Conservation (phyloP, 345 rosid genomes). For the Eucalyptus camaldulensis region DNA sequence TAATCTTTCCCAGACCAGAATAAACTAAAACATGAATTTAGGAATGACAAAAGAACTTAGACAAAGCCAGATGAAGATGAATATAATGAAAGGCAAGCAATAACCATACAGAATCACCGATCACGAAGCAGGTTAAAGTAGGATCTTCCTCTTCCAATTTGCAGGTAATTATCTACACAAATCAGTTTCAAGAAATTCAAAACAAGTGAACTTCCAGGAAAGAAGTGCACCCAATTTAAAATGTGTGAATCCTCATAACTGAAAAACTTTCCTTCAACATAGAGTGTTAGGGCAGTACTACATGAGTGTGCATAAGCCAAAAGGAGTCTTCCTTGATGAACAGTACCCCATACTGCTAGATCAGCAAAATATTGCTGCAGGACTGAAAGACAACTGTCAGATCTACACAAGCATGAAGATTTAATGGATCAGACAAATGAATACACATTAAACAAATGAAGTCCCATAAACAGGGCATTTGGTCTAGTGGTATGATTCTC, state of each 20-base stretch:
- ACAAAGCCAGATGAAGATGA: neutral
- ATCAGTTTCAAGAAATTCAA: neutral
- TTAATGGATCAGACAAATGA: neutral
- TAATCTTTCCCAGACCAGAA: neutral
- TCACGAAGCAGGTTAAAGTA: neutral
- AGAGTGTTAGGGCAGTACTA: neutral
- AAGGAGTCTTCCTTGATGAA: neutral
- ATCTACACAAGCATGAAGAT: neutral
- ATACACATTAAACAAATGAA: neutral
- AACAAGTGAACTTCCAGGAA: neutral
- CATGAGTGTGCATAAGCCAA: neutral
- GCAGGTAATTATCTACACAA: neutral
- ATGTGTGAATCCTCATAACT: neutral
- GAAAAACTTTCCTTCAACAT: neutral
- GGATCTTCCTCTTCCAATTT: neutral
- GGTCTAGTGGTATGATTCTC: slow-evolving; percentile 88
- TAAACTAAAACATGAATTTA: neutral
- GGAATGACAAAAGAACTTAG: neutral
- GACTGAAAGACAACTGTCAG: neutral
- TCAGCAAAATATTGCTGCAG: neutral
- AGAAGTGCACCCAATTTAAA: neutral
- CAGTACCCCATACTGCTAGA: neutral
- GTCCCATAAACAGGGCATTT: slow-evolving; percentile 31
- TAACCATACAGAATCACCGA: neutral
- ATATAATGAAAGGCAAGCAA: neutral